Evolutionary conservation across 345 rosid species (phyloP), one percentile per base, ranked within the genome.

Genomic region (Sisymbrium irio): DNA sequence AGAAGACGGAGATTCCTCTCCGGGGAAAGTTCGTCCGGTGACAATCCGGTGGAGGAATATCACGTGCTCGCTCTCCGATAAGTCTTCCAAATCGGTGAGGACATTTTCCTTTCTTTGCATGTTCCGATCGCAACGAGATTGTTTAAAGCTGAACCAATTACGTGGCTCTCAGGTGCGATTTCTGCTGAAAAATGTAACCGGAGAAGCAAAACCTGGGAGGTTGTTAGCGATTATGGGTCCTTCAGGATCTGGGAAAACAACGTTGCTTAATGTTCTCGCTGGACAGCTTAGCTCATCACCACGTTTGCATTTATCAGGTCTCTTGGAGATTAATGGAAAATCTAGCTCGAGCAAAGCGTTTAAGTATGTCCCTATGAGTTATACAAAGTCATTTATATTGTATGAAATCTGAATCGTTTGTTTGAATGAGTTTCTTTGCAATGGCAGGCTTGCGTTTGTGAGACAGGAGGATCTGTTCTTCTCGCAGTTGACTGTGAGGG

Each of bases 221-320:
- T 83, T 95, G 76, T 85, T 91, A 33, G 99, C 99, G 15, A 84
- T 89, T 37, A 95, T 95, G 99, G 97, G 99, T 2, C 93, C 99
- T 4, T 92, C 99, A 5, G 99, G 99, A 12, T 95, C 99, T n/a
- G 99, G 99, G 59, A 95, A 91, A 77, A 95, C 99, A 27, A 89
- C 99, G 3, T 78, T 95, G 84, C 89, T 95, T 32, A 95, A 95
- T 69, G 91, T 95, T 81, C 78, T 95, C 42, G 97, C 96, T 0
- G 93, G 97, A 41, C 99, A 92, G 83, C 78, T 92, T 8, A 51
- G 66, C 72, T 87, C 87, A 1, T 89, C 92, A 0, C 88, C 92
- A 4, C 85, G 82, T 40, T 53, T 92, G 77, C 87, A 80, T 74
- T 82, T 95, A 65, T 95, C 99, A 0, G 99, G 99, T n/a, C 95